phyloP scores from a whole-genome alignment of 345 rosid species.

The Cardamine resedifolia region DNA sequence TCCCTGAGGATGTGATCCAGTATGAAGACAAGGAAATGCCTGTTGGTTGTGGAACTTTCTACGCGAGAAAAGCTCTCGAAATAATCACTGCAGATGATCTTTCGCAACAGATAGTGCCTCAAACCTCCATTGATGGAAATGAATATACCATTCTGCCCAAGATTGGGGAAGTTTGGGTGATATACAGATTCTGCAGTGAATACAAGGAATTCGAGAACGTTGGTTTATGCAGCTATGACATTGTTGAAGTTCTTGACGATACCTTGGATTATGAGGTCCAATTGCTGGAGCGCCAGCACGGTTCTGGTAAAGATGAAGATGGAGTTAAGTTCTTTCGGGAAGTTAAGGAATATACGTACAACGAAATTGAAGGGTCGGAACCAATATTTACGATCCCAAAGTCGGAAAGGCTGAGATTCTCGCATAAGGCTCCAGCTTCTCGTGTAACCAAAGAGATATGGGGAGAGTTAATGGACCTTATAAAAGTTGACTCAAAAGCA shows the following conservation, averaged over 20 bases:
- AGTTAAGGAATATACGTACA: constrained; percentile 47
- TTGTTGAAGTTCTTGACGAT: constrained; percentile 54
- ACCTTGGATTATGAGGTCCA: constrained; percentile 35
- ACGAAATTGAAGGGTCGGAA: constrained; percentile 5
- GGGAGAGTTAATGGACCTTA: constrained; percentile 36
- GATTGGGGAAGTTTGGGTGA: constrained; percentile 68
- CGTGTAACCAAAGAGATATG: constrained; percentile 52
- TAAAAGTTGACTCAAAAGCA: constrained; percentile 52
- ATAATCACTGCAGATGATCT: constrained; percentile 42
- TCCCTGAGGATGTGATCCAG: constrained; percentile 35
- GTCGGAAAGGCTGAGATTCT: constrained; percentile 54
- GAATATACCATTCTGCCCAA: constrained; percentile 53
- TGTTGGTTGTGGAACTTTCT: constrained; percentile 66
- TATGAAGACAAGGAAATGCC: constrained; percentile 53
- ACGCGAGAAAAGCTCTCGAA: constrained; percentile 34
- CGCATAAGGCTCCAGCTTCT: constrained; percentile 63
- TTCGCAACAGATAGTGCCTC: constrained; percentile 40
- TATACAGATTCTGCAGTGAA: constrained; percentile 61
- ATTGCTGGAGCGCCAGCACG: constrained; percentile 35
- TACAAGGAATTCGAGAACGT: constrained; percentile 38
- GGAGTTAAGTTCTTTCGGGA: neutral
- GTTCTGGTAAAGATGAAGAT: too few species aligned
- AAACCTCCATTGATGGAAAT: constrained; percentile 36
- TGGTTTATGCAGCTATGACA: constrained; percentile 37
- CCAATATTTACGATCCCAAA: constrained; percentile 42